Base-by-base conservation (phyloP, 495 filamentous ascomycete species). In the Xylaria curta region DNA sequence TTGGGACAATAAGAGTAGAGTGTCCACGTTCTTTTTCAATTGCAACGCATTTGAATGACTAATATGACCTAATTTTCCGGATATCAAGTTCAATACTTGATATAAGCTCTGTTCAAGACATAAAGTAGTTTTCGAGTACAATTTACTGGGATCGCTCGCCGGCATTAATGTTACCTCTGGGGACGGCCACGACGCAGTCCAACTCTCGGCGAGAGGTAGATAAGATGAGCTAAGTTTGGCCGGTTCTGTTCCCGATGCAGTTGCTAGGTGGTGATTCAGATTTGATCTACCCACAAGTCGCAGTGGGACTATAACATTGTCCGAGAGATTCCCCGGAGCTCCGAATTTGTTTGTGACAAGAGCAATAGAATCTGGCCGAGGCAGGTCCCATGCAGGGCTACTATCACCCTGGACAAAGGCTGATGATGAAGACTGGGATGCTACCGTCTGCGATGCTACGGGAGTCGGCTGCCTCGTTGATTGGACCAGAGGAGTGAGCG, bases 201-300 rank as follows among this genome's bases (percentile, higher is more conserved):
- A 54, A 28, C 21, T 54, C 51, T 54, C 51, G 51, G n/a, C 21
- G 4, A 54, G 26, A 54, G 10, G 51, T 28, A 28, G 51, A 28
- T 26, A 12, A 26, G 51, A 54, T 28, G 51, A 54, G 51, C 51
- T 28, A 17, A 13, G 4, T 26, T 54, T 13, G 26, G 51, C 24
- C 26, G 51, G 51, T 54, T 54, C 51, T 54, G 21, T 54, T 54
- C 26, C 51, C 26, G 51, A 54, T 26, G 26, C 46, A 54, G 51
- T 54, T 12, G 51, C 26, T 17, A 54, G 13, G 26, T 10, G 10
- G 12, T 24, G 26, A 54, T 54, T 24, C 51, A 26, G 51, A 54
- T 28, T 28, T 21, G 26, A 54, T 24, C 21, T 54, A 28, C 6
- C 51, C 21, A 28, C 12, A 24, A 9, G 51, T 54, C 51, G n/a